These are phyloP conservation scores for Pythium monospermum DNA, from an alignment of 352 stramenopile species.

Conservation along the genomic window DNA sequence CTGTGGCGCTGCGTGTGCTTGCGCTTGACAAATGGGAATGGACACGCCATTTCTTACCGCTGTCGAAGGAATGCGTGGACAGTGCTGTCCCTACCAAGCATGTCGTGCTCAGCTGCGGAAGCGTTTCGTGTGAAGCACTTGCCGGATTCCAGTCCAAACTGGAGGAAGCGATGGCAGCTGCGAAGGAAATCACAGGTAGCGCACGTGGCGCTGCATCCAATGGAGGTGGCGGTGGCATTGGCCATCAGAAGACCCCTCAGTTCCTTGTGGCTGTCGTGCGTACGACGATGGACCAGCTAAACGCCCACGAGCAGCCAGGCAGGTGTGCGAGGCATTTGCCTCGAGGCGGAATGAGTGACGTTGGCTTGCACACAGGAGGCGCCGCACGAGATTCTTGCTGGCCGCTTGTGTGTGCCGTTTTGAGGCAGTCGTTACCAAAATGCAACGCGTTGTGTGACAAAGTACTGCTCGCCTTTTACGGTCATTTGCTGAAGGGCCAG, in stretches of 20 bases:
- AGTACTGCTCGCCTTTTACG: constrained; percentile 28
- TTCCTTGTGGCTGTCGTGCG: constrained; percentile 36
- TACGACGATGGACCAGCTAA: constrained; percentile 10
- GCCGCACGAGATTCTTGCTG: constrained; percentile 43
- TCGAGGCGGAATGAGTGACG: constrained; percentile 39
- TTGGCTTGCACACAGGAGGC: constrained; percentile 44
- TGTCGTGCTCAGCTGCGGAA: constrained; percentile 23
- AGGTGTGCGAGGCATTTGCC: neutral
- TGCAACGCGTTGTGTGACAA: constrained; percentile 31
- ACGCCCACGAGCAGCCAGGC: neutral
- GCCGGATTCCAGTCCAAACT: constrained; percentile 10
- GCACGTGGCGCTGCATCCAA: constrained; percentile 21
- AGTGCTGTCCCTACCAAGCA: constrained; percentile 27
- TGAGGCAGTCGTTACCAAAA: constrained; percentile 32
- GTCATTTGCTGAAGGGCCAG: constrained; percentile 14
- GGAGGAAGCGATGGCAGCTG: constrained; percentile 17
- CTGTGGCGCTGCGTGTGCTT: constrained; percentile 26
- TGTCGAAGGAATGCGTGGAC: constrained; percentile 25
- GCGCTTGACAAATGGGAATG: constrained; percentile 34
- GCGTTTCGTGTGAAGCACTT: constrained; percentile 3
- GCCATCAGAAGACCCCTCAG: constrained; percentile 47
- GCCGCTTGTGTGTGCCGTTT: constrained; percentile 33
- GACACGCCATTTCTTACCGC: constrained; percentile 25
- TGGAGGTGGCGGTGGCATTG: constrained; percentile 8
- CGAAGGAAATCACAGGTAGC: constrained; percentile 12